Conservation (phyloP, 306 rosid genomes). For the Delonix regia region DNA sequence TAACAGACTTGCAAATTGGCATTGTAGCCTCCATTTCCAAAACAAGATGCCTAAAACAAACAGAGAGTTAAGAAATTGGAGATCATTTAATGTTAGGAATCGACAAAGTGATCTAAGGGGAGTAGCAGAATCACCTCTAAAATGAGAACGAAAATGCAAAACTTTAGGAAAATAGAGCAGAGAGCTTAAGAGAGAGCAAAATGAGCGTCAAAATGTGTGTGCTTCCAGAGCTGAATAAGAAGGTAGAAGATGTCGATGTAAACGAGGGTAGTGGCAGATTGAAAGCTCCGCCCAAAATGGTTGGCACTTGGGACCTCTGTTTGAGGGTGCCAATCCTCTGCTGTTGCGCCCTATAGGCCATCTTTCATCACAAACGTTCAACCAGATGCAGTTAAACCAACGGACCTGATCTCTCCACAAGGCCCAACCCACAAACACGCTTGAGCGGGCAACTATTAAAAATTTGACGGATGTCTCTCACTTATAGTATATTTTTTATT, state of each 20-base stretch:
- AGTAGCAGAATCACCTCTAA: conserved; percentile 25
- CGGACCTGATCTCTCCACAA: not conserved
- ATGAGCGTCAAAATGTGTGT: not conserved
- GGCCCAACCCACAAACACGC: not conserved
- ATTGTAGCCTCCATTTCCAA: conserved; percentile 65
- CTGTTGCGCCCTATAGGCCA: not conserved
- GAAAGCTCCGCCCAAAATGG: conserved; percentile 53
- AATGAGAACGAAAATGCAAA: not conserved
- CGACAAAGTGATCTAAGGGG: not conserved
- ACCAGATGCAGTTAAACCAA: not conserved
- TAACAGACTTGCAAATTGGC: conserved; percentile 66
- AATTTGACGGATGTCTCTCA: too few relatives aligned
- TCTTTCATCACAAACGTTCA: not conserved
- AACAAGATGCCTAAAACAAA: conserved; percentile 23
- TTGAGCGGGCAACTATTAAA: too few relatives aligned
- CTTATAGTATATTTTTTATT: too few relatives aligned
- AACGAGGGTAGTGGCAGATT: conserved; percentile 45
- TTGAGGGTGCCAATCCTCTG: not conserved
- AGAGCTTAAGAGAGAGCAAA: conserved; percentile 1
- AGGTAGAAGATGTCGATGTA: conserved; percentile 41
- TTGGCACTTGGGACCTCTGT: too few relatives aligned
- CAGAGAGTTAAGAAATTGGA: not conserved
- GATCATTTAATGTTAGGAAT: not conserved
- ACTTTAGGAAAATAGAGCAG: not conserved
- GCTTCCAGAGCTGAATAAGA: not conserved